phyloP scores from a whole-genome alignment of 371 early-diverging fungal species.

The Amoeboradix gromovi region DNA sequence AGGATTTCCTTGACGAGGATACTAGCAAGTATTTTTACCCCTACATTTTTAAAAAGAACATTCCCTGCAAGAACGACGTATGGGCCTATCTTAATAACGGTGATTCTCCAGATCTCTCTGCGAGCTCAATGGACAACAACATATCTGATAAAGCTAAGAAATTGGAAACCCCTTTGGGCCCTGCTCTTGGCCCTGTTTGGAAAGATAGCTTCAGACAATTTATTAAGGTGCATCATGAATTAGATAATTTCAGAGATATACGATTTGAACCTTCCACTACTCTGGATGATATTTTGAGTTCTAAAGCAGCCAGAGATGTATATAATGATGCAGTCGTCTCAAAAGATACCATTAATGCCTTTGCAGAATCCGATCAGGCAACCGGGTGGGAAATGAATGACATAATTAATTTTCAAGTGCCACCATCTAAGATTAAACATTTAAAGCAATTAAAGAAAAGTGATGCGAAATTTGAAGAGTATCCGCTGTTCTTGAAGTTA shows the following conservation, averaged over 20 bases:
- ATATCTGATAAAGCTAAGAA: not conserved
- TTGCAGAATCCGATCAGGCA: not conserved
- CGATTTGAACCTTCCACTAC: not conserved
- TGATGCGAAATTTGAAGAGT: no score
- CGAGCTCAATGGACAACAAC: not conserved
- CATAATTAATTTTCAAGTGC: not conserved
- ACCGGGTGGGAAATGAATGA: not conserved
- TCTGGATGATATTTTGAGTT: not conserved
- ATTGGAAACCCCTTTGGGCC: not conserved
- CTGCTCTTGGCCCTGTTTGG: not conserved
- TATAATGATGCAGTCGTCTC: no score
- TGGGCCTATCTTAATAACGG: not conserved
- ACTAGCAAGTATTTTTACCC: not conserved
- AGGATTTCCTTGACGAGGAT: not conserved
- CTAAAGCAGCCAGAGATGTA: not conserved
- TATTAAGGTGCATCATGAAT: not conserved
- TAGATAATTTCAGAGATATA: not conserved
- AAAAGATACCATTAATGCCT: not conserved
- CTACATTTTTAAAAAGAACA: not conserved
- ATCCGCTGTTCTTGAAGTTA: not conserved
- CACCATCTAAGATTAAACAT: not conserved
- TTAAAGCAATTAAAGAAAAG: not conserved
- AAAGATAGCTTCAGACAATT: not conserved
- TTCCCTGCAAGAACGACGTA: not conserved
- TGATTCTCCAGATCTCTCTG: not conserved